Base-by-base conservation (phyloP, 2,329 filamentous ascomycete genomes). In the Teratosphaeriaceae sp. region DNA sequence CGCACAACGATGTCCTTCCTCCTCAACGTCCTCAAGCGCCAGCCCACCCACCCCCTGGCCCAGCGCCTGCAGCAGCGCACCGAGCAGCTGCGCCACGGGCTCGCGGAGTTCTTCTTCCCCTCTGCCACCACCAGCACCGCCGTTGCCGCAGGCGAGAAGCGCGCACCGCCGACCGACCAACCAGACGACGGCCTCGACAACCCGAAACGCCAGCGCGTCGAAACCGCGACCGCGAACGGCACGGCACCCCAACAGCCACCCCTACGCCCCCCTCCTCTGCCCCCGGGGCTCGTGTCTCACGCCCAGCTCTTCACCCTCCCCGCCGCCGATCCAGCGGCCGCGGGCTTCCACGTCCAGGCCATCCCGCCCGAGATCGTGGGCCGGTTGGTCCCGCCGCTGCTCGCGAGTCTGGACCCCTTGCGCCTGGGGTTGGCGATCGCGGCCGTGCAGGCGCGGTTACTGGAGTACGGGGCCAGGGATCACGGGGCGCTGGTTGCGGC, bases 251-350 rank as follows among this genome's bases (percentile, higher is more conserved):
- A 34, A 62, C 65, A 47, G 54, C 75, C 30, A 63, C 65, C 19
- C 61, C 64, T 24, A 51, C 69, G 46, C 26, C 33, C 20, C 15
- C 46, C 41, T 34, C 80, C 86, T 2, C 67, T 95, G 38, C 79
- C 81, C 3, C 74, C 85, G 7, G 88, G 88, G 0, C 82, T 84
- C 24, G 80, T 88, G 52, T 90, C 79, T 48, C 77, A 87, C 51
- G 85, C 85, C 4, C 85, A 94, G 48, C 71, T 98, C 3, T 98
- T 88, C 61, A 94, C 88, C 0, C 73, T 98, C 36, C n/a, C n/a
- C n/a, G 90, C 88, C 4, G 74, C 76, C 37, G 88, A 92, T 58
- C 72, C 76, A 38, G 84, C 78, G 6, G 71, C 94, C 18, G 84
- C 80, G 49, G 77, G 75, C 3, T 96, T 97, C 59, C 86, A 96